Evolutionary conservation across 164 flowering plant species (phyloP), one percentile per base, ranked within the genome.

Genomic region (Berberis vulgaris): DNA sequence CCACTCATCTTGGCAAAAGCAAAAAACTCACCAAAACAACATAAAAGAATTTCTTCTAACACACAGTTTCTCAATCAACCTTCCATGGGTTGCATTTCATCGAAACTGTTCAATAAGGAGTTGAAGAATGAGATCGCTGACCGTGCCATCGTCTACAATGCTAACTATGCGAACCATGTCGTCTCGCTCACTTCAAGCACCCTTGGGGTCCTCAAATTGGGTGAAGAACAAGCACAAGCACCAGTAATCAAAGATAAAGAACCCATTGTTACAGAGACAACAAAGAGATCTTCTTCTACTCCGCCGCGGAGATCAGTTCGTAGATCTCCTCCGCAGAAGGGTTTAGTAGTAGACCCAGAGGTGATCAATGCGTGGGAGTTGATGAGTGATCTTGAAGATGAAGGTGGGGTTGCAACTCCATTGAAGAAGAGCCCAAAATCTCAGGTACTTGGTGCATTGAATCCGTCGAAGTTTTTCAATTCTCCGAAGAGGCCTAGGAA

Each of bases 111-210:
- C 60, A 77, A 60, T 55, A 69, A 77, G 56, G 85, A 88, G 7
- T 69, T 79, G 54, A 59, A 69, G 1, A 71, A 69, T 47, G 93
- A 87, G 38, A 49, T 64, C 1, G 6, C 67, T 59, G 66, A 62
- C 70, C 74, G 80, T 74, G 83, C 73, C 1, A 77, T 68, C 26
- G 26, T 26, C 26, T 26, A 26, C 26, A 26, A 26, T 26, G 26
- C 26, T 26, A 26, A 26, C 3, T 71, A 49, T 62, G 40, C 72
- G 7, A 74, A 77, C 73, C 99, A 94, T 62, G 79, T 87, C 5
- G 99, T 94, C 52, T 94, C 96, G 13, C 96, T 94, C 77, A 94
- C 96, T 57, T 94, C 99, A 0, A 80, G 74, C 75, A 91, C 99
- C 0, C 86, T 81, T 45, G 99, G 99, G 3, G 84, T 69, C 55